Percentiles rank a stretch among this genome's conserved stretches.
These are phyloP conservation scores for Leptographium flavum DNA, from an alignment of 2,329 filamentous ascomycete genomes.

Conservation along the genomic window DNA sequence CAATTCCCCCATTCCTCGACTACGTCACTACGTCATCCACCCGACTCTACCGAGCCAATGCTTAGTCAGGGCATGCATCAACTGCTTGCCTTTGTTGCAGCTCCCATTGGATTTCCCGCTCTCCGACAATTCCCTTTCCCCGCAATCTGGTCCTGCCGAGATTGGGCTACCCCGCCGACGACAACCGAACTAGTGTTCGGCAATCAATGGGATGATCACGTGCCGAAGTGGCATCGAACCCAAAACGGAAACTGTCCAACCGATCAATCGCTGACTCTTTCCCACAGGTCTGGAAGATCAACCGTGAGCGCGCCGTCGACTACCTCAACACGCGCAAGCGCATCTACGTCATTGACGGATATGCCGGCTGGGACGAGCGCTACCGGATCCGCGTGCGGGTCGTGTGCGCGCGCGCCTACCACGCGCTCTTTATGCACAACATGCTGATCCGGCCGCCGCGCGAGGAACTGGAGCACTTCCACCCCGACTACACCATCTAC, in stretches of 20 bases:
- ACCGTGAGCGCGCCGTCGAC: constrained; percentile 95
- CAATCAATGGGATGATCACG: not conserved
- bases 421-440: constrained; percentile 99
- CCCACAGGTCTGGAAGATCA: constrained; percentile 91
- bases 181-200: constrained; percentile 8
- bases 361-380: constrained; percentile 95
- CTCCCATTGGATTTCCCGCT: not conserved
- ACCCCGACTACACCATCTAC: constrained; percentile 99
- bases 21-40: not conserved
- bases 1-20: not conserved
- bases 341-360: constrained; percentile 97
- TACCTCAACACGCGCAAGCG: constrained; percentile 98
- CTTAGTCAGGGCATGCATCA: not conserved
- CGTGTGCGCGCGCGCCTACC: constrained; percentile 96
- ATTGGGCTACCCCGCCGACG: constrained; percentile 5
- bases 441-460: constrained; percentile 93
- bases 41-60: no score
- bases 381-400: constrained; percentile 96
- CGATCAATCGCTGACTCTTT: constrained; percentile 15
- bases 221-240: no score
- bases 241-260: no score
- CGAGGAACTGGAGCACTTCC: constrained; percentile 92
- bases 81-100: not conserved
- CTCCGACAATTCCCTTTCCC: not conserved
- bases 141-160: not conserved